Conservation (phyloP, 352 stramenopile species). For the Phytophthora pseudosyringae region DNA sequence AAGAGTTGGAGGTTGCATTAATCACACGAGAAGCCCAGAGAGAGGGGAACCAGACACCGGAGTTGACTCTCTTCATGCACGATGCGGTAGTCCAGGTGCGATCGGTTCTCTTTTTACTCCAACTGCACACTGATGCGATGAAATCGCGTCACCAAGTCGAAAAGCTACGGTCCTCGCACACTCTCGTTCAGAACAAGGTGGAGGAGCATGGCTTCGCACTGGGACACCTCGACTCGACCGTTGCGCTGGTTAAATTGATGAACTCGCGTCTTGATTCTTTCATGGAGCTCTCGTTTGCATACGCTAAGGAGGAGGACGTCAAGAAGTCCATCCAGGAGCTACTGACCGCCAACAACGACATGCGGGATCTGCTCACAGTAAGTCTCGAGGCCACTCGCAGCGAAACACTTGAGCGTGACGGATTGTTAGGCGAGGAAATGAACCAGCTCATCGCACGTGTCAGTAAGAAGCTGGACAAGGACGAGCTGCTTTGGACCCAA, state of each 20-base stretch:
- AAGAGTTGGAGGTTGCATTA: conserved; percentile 37
- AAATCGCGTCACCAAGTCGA: conserved; percentile 47
- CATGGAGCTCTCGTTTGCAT: conserved; percentile 66
- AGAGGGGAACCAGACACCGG: conserved; percentile 24
- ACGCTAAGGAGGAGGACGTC: conserved; percentile 77
- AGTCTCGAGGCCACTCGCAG: conserved; percentile 53
- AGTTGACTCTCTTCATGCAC: conserved; percentile 38
- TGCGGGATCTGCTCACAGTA: conserved; percentile 48
- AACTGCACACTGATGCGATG: conserved; percentile 47
- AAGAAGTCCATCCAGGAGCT: conserved; percentile 78
- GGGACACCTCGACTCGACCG: conserved; percentile 54
- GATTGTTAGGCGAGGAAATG: conserved; percentile 62
- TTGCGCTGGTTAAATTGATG: conserved; percentile 72
- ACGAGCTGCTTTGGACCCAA: conserved; percentile 79
- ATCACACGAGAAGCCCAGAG: conserved; percentile 24
- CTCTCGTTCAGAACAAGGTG: conserved; percentile 40
- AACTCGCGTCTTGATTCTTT: conserved; percentile 65
- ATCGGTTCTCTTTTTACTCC: conserved; percentile 56
- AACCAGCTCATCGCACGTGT: conserved; percentile 67
- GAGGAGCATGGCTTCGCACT: conserved; percentile 54
- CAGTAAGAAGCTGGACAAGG: conserved; percentile 80
- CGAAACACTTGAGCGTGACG: conserved; percentile 58
- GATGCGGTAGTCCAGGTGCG: conserved; percentile 73
- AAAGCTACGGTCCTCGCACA: conserved; percentile 39
- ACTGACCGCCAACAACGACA: conserved; percentile 50